Evolutionary conservation across 495 filamentous ascomycete genomes (phyloP).

Genomic region (Pyrenopolyporus hunteri): DNA sequence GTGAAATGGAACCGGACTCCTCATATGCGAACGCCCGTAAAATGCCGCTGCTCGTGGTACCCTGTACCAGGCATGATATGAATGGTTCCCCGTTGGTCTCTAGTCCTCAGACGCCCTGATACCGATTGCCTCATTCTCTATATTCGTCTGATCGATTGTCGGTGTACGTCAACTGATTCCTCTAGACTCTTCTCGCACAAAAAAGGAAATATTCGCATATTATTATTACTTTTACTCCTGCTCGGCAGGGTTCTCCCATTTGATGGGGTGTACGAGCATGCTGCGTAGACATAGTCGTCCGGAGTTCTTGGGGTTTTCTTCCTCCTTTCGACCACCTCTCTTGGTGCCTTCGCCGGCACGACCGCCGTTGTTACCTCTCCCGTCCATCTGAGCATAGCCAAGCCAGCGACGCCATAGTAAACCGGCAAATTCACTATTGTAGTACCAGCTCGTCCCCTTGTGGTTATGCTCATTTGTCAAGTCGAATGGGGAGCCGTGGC

Average conservation of each 20-base stretch:
- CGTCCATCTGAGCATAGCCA: slow-evolving; percentile 71
- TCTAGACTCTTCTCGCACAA: slow-evolving; percentile 29
- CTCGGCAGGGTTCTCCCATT: slow-evolving; percentile 61
- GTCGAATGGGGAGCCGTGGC: slow-evolving; percentile 75
- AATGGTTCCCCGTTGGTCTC: slow-evolving; percentile 27
- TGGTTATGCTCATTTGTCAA: slow-evolving; percentile 88
- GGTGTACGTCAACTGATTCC: slow-evolving; percentile 21
- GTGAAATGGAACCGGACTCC: slow-evolving; percentile 36
- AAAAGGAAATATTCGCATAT: slow-evolving; percentile 26
- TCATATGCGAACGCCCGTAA: slow-evolving; percentile 39
- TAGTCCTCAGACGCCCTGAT: slow-evolving; percentile 19
- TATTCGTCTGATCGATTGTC: slow-evolving; percentile 21
- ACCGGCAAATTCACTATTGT: slow-evolving; percentile 82
- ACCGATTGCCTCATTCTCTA: slow-evolving; percentile 32
- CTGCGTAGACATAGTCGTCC: slow-evolving; percentile 89
- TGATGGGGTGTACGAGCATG: slow-evolving; percentile 92
- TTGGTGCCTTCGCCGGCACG: slow-evolving; percentile 57
- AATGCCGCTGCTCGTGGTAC: slow-evolving; percentile 33
- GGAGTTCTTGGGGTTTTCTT: slow-evolving; percentile 55
- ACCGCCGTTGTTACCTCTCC: slow-evolving; percentile 71
- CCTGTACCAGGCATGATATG: slow-evolving; percentile 33
- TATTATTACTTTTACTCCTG: slow-evolving; percentile 37
- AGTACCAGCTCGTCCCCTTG: slow-evolving; percentile 90
- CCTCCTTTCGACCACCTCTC: slow-evolving; percentile 75
- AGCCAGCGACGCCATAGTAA: slow-evolving; percentile 89